These are phyloP conservation scores for Carex parvula DNA, from an alignment of 176 grass and related monocot species.

Conservation along the genomic window DNA sequence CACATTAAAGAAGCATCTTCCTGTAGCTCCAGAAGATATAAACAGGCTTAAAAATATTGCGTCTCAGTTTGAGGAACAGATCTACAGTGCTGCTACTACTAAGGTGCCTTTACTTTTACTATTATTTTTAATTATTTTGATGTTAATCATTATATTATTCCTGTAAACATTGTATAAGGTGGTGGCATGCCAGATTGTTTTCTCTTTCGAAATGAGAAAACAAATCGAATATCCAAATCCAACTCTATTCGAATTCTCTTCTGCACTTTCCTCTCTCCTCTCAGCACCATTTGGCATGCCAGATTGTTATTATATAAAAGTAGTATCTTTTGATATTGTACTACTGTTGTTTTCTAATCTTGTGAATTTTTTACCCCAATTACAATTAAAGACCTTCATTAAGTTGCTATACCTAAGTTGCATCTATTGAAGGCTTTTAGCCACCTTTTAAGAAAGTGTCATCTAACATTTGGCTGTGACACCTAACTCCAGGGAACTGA, in stretches of 20 bases:
- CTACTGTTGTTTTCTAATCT: background rate
- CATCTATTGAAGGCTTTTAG: background rate
- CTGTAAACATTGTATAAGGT: background rate
- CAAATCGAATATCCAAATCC: no score
- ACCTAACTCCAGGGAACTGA: background rate
- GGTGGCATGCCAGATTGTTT: background rate
- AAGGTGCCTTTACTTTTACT: slow-evolving; percentile 40
- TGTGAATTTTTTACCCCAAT: background rate
- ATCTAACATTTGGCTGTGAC: background rate
- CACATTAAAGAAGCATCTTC: slow-evolving; percentile 70
- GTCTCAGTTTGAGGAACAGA: slow-evolving; percentile 65
- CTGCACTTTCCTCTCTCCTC: no score
- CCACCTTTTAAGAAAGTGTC: background rate
- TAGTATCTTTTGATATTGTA: background rate
- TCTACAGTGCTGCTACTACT: slow-evolving; percentile 46
- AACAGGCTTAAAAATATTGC: slow-evolving; percentile 68
- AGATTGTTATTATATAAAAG: background rate
- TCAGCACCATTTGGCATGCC: background rate
- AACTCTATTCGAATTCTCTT: no score
- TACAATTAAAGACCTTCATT: background rate
- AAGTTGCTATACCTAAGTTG: background rate
- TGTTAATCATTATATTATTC: background rate
- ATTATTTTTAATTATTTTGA: background rate
- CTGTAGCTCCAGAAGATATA: slow-evolving; percentile 55
- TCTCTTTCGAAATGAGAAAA: no score